Evolutionary conservation across 495 filamentous ascomycete species (phyloP).

Genomic region (Immersiella caudata): DNA sequence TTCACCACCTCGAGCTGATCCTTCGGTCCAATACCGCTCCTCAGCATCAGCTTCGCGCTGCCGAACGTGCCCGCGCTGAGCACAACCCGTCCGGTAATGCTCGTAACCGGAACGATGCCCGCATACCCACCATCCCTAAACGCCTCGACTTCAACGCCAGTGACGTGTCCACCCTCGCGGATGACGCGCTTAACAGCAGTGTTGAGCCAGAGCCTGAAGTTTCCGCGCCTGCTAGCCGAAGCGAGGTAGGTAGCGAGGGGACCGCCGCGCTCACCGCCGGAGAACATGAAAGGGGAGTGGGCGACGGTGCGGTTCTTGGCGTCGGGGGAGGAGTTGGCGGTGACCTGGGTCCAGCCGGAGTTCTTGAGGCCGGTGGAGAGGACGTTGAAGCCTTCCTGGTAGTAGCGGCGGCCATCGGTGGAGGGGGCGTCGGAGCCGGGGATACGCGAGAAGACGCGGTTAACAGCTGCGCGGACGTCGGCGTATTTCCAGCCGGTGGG

Average conservation of each 20-base stretch:
- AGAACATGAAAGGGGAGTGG: slow-evolving; percentile 71
- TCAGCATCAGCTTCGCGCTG: slow-evolving; percentile 68
- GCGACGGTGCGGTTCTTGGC: slow-evolving; percentile 69
- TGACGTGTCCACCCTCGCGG: slow-evolving; percentile 61
- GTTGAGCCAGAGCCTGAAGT: slow-evolving; percentile 70
- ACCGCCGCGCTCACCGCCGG: slow-evolving; percentile 66
- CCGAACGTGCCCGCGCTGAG: slow-evolving; percentile 71
- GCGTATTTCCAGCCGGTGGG: slow-evolving; percentile 70
- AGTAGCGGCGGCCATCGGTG: slow-evolving; percentile 67
- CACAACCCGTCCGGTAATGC: slow-evolving; percentile 64
- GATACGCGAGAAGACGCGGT: slow-evolving; percentile 67
- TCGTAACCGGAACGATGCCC: slow-evolving; percentile 63
- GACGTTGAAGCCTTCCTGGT: slow-evolving; percentile 66
- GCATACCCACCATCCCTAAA: slow-evolving; percentile 56
- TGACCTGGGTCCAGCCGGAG: slow-evolving; percentile 64
- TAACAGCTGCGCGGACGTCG: slow-evolving; percentile 61
- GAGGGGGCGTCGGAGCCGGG: slow-evolving; percentile 71
- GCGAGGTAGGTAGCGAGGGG: slow-evolving; percentile 76
- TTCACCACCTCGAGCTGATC: slow-evolving; percentile 62
- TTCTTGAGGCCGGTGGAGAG: slow-evolving; percentile 56
- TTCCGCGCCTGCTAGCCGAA: slow-evolving; percentile 58
- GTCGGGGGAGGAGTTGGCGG: slow-evolving; percentile 61
- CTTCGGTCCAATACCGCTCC: slow-evolving; percentile 65
- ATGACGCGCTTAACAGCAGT: slow-evolving; percentile 68
- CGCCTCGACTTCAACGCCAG: slow-evolving; percentile 68